phyloP scores from a whole-genome alignment of 768 basidiomycete species.

The Obba rivulosa region DNA sequence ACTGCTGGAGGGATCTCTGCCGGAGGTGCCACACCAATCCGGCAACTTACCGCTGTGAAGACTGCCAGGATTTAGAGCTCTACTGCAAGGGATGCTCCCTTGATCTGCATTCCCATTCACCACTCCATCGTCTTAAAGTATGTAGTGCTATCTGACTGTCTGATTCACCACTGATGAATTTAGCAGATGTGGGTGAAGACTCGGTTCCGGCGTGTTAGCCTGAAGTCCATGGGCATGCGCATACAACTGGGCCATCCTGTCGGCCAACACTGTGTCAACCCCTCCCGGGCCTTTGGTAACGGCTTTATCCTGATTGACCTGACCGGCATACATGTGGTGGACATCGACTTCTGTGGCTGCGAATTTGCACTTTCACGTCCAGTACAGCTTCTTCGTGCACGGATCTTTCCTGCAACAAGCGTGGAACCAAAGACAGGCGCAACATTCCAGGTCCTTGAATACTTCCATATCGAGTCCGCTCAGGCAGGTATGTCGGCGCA shows the following conservation, averaged over 20 bases:
- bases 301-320: constrained; percentile 18
- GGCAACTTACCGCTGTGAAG: too few relatives aligned
- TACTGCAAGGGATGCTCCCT: too few relatives aligned
- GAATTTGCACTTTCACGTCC: neutral
- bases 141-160: too few relatives aligned
- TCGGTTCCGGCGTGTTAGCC: neutral
- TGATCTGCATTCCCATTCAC: too few relatives aligned
- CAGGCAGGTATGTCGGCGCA: constrained; percentile 28
- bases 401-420: constrained; percentile 27
- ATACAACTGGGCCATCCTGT: constrained; percentile 23
- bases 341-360: constrained; percentile 23
- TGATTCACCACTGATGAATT: too few relatives aligned
- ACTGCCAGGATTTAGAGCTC: too few relatives aligned
- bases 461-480: constrained; percentile 28
- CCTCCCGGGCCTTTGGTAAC: neutral
- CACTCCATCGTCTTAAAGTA: too few relatives aligned
- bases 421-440: constrained; percentile 23
- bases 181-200: neutral
- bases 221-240: constrained; percentile 14
- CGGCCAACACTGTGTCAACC: constrained; percentile 8
- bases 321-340: constrained; percentile 21
- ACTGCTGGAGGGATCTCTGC: too few relatives aligned
- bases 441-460: constrained; percentile 25
- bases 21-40: too few relatives aligned
- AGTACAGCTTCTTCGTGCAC: constrained; percentile 25